Base-by-base conservation (phyloP, 257 asterid genomes). In the Lycium barbarum region DNA sequence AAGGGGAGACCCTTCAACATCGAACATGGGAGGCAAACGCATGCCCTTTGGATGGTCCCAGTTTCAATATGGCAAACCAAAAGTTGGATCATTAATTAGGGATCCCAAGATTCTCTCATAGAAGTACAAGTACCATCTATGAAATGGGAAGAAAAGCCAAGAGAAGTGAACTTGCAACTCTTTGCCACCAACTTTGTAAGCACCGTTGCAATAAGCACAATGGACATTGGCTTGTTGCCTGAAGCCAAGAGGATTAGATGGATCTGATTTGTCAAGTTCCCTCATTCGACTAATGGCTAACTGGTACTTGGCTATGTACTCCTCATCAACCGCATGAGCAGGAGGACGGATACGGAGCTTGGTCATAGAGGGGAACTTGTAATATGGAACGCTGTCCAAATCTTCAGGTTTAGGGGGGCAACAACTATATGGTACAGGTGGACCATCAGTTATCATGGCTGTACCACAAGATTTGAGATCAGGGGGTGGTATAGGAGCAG, bases 121-220 rank as follows among this genome's bases (percentile, higher is more conserved):
- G 72, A 88, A 88, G 84, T 88, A 84, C 14, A 88, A 43, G 35
- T 86, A 88, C 87, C 85, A 88, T 57, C 90, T 74, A 49, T 88
- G 90, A 45, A 83, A 88, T 2, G 90, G 89, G 68, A 86, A 87
- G 76, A 87, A 87, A 12, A 84, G 87, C 89, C 89, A 87, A 0
- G 87, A 87, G 58, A 9, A 5, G 18, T 86, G 90, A 17, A 88
- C 68, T 65, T 86, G 87, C n/a, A 88, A 12, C 26, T 81, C 84
- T 20, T 38, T 11, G 0, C 84, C 89, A 12, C 13, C 53, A 47
- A 84, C 82, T 0, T 7, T n/a, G 45, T 86, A 86, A 14, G 86
- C 71, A 17, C 88, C 87, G 9, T 86, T 81, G 54, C 89, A 88
- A 38, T 88, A 86, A 84, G 90, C 90, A 38, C 90, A 88, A 55